A percentile compares a stretch with the other conserved stretches of the same genome.
Conservation (phyloP, 2,329 filamentous ascomycete genomes). For the Penicillium sp. region DNA sequence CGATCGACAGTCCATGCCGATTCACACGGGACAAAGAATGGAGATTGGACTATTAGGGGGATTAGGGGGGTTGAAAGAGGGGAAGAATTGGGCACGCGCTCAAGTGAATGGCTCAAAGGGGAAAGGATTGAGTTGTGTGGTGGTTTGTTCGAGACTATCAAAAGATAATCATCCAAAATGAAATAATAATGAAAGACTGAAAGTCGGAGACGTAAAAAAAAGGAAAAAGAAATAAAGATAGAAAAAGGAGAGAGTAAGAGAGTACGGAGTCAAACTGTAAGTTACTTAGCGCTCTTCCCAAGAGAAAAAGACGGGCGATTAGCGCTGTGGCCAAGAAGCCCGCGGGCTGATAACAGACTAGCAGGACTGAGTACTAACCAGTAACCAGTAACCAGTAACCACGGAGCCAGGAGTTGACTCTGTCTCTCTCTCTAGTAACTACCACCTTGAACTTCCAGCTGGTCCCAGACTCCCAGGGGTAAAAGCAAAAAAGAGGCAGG, state of each 20-base stretch:
- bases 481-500: background rate
- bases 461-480: background rate
- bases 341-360: constrained; percentile 1
- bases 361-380: too few species aligned
- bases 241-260: background rate
- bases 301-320: constrained; percentile 8
- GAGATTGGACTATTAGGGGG: constrained; percentile 15
- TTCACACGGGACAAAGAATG: constrained; percentile 28
- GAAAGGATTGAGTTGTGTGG: constrained; percentile 23
- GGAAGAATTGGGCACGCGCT: constrained; percentile 13
- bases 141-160: constrained; percentile 6
- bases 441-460: background rate
- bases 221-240: background rate
- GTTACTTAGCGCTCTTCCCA: background rate
- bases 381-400: too few species aligned
- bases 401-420: background rate
- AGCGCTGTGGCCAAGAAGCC: background rate
- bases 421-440: background rate
- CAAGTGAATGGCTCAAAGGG: constrained; percentile 22
- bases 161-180: background rate
- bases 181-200: background rate
- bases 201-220: constrained; percentile 5
- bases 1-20: constrained; percentile 35
- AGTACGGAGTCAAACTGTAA: background rate
- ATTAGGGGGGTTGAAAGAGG: constrained; percentile 8